Evolutionary conservation across 2,329 filamentous ascomycete genomes (phyloP).

Genomic region (Fusarium multiceps): DNA sequence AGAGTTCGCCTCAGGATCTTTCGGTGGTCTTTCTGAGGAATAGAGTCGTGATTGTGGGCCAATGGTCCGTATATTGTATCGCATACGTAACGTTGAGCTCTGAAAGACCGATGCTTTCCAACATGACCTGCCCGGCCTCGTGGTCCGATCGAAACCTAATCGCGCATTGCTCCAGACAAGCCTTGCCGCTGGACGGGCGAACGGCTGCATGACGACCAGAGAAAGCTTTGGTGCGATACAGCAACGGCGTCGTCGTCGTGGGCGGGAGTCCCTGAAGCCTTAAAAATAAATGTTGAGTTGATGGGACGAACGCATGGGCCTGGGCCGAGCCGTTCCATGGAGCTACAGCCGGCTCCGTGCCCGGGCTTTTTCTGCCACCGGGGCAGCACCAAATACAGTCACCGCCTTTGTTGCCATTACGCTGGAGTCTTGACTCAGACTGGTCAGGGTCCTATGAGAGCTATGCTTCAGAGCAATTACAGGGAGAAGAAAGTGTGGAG

Average conservation of each 20-base stretch:
- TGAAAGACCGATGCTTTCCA: slow-evolving; percentile 25
- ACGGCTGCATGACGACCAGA: slow-evolving; percentile 50
- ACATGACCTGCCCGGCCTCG: slow-evolving; percentile 34
- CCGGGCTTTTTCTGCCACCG: slow-evolving; percentile 44
- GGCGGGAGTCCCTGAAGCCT: slow-evolving; percentile 16
- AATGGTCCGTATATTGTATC: slow-evolving; percentile 41
- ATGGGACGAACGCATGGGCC: slow-evolving; percentile 36
- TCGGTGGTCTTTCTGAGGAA: slow-evolving; percentile 45
- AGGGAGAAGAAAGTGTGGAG: slow-evolving; percentile 35
- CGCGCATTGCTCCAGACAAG: slow-evolving; percentile 47
- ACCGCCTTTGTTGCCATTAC: slow-evolving; percentile 37
- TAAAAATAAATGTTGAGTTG: slow-evolving; percentile 36
- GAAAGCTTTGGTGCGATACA: slow-evolving; percentile 17
- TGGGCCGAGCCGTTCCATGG: slow-evolving; percentile 39
- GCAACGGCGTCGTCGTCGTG: slow-evolving; percentile 28
- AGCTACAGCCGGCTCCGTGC: slow-evolving; percentile 40
- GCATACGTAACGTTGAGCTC: slow-evolving; percentile 35
- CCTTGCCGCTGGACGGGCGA: slow-evolving; percentile 49
- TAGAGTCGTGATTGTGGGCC: slow-evolving; percentile 40
- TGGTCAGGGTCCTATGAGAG: slow-evolving; percentile 8
- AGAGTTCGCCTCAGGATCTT: slow-evolving; percentile 28
- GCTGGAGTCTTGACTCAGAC: slow-evolving; percentile 5
- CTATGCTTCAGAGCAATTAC: slow-evolving; percentile 12
- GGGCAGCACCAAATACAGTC: slow-evolving; percentile 18
- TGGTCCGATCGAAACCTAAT: slow-evolving; percentile 42